phyloP scores from a whole-genome alignment of 768 basidiomycete species.

The Pisolithus tinctorius region DNA sequence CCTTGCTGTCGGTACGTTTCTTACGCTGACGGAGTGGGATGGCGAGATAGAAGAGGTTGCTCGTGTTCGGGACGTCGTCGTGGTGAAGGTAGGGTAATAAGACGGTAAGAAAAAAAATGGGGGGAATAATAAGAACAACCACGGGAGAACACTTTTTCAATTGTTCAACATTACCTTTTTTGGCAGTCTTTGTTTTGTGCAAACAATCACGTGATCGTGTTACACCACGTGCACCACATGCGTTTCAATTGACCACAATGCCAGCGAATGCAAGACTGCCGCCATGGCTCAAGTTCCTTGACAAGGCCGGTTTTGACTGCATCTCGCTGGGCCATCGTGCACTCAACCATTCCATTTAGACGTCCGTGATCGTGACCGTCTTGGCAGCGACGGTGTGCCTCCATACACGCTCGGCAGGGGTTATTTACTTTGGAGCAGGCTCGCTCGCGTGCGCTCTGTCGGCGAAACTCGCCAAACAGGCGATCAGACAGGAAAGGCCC shows the following conservation, averaged over 20 bases:
- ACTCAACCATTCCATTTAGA: slow-evolving; percentile 31
- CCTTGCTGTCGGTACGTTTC: slow-evolving; percentile 30
- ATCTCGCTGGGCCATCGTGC: not conserved
- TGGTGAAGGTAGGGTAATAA: slow-evolving; percentile 12
- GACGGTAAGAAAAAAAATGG: slow-evolving; percentile 8
- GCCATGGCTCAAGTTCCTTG: slow-evolving; percentile 25
- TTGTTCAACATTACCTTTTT: slow-evolving; percentile 22
- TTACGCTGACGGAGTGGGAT: slow-evolving; percentile 54
- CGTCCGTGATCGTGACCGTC: slow-evolving; percentile 48
- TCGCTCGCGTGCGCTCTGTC: slow-evolving; percentile 48
- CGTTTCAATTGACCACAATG: not conserved
- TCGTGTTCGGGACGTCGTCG: slow-evolving; percentile 64
- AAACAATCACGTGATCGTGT: slow-evolving; percentile 28
- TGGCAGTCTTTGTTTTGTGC: slow-evolving; percentile 20
- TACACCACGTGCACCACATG: not conserved
- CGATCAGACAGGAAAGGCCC: slow-evolving; percentile 63
- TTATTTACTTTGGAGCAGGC: slow-evolving; percentile 53
- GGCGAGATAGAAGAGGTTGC: slow-evolving; percentile 72
- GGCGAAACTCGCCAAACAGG: slow-evolving; percentile 55
- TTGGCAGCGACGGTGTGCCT: slow-evolving; percentile 45
- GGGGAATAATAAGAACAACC: slow-evolving; percentile 19
- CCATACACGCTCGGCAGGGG: slow-evolving; percentile 57
- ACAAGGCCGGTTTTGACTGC: slow-evolving; percentile 19
- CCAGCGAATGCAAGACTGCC: not conserved
- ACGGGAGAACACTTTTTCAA: slow-evolving; percentile 10